phyloP scores from a whole-genome alignment of 805 yeast species.

The Scheffersomyces ergatensis region DNA sequence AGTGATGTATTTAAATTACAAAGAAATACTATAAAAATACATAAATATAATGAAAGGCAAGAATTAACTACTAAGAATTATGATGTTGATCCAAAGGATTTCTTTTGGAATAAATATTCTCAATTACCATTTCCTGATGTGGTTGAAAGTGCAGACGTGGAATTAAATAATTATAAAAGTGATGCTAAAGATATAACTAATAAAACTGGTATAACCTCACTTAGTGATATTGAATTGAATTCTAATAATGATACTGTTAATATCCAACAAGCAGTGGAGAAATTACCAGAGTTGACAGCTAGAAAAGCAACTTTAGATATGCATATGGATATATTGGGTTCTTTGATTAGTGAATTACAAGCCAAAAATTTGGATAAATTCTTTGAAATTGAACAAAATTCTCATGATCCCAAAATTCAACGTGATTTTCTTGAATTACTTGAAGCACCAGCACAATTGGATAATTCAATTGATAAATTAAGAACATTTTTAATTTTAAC shows the following conservation, averaged over 20 bases:
- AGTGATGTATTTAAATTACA: conserved; percentile 84
- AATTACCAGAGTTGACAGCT: conserved; percentile 87
- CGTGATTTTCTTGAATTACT: conserved; percentile 60
- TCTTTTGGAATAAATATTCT: conserved; percentile 84
- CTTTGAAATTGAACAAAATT: conserved; percentile 90
- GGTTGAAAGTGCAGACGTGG: conserved; percentile 93
- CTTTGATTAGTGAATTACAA: conserved; percentile 77
- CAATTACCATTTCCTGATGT: conserved; percentile 96
- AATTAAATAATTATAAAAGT: conserved; percentile 73
- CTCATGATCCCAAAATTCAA: conserved; percentile 57
- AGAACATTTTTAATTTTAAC: conserved; percentile 84
- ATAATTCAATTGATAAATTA: conserved; percentile 73
- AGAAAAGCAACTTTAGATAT: conserved; percentile 86
- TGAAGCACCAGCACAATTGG: conserved; percentile 49
- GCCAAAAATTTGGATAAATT: conserved; percentile 85
- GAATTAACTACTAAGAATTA: conserved; percentile 50
- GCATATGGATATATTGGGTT: conserved; percentile 94
- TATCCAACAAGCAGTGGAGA: conserved; percentile 84
- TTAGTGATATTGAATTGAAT: conserved; percentile 70
- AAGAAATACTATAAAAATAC: conserved; percentile 76
- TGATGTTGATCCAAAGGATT: conserved; percentile 91
- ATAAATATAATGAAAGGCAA: conserved; percentile 24
- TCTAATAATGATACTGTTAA: conserved; percentile 55
- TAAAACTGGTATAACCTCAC: conserved; percentile 67
- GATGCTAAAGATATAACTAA: conserved; percentile 86